Evolutionary conservation across 1,284 basidiomycete genomes (phyloP), one percentile per base, ranked within the genome.

Genomic region (Psilocybe mexicana): DNA sequence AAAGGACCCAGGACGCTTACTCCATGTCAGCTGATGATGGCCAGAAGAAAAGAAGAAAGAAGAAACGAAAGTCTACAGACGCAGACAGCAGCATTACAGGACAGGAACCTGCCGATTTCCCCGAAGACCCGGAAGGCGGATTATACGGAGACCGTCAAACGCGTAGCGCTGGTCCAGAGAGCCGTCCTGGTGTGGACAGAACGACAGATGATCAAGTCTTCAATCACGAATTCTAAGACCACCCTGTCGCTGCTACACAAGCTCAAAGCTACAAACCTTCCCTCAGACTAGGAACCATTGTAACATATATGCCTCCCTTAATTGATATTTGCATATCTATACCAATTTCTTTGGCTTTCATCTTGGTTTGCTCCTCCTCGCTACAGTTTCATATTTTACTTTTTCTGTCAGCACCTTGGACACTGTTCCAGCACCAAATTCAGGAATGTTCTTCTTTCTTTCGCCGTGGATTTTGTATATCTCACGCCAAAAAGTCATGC

Each of bases 1-100:
- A 86, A 60, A 79, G 88, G 70, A 92, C 90, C 40, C 89, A 92
- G 72, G 90, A 93, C 71, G 90, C 90, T 43, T 88, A 91, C 66
- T 78, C 76, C 18, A 72, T 81, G 26, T 75, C 80, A 8, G 81
- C 81, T 50, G 80, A 82, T 28, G 76, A 76, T 70, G 81, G 75
- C 68, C 80, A 79, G 65, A 79, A 78, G 67, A 84, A 76, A 74
- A 84, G 76, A 67, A 81, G 78, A 75, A 85, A 79, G 70, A 80
- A 79, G 73, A 85, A 78, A 74, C 82, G 72, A 66, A 80, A 73
- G 62, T 76, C 77, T 36, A 79, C 77, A 4, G 70, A 73, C 45
- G 79, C 73, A 24, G 72, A 74, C 53, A 75, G 70, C 50, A 81
- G 80, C 58, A 65, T 75, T 25, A 70, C 74, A 47, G 84, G 84